phyloP scores from a whole-genome alignment of 2,329 filamentous ascomycete species.

The Seiridium cupressi region DNA sequence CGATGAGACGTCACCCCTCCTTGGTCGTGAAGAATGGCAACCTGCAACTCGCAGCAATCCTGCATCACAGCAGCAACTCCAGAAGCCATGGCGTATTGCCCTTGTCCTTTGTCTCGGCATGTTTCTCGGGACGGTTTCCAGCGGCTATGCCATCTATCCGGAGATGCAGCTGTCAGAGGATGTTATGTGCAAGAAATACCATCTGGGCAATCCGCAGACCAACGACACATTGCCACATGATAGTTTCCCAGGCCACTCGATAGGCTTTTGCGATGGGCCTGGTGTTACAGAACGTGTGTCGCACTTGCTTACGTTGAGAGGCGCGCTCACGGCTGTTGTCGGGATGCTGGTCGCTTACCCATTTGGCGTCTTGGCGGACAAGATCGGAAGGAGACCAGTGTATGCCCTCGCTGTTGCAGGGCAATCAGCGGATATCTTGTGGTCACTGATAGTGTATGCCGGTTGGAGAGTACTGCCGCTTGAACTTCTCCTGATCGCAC shows the following conservation, averaged over 20 bases:
- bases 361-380: slow-evolving; percentile 15
- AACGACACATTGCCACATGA: slow-evolving; percentile 8
- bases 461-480: slow-evolving; percentile 4
- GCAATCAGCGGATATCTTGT: slow-evolving; percentile 5
- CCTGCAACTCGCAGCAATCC: neutral
- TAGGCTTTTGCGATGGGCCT: slow-evolving; percentile 9
- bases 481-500: slow-evolving; percentile 7
- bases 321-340: slow-evolving; percentile 9
- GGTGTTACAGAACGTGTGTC: slow-evolving; percentile 8
- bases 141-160: slow-evolving; percentile 8
- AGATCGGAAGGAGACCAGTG: slow-evolving; percentile 10
- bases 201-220: neutral
- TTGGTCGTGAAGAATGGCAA: neutral
- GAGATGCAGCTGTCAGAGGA: slow-evolving; percentile 9
- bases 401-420: slow-evolving; percentile 11
- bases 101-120: slow-evolving; percentile 8
- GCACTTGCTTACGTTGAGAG: slow-evolving; percentile 10
- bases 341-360: slow-evolving; percentile 14
- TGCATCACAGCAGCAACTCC: neutral
- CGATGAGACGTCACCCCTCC: neutral
- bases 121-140: slow-evolving; percentile 10
- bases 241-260: neutral
- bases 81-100: slow-evolving; percentile 3
- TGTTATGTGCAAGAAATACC: slow-evolving; percentile 8
- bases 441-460: slow-evolving; percentile 7